phyloP scores from a whole-genome alignment of 768 basidiomycete genomes.

The Russula lepida region DNA sequence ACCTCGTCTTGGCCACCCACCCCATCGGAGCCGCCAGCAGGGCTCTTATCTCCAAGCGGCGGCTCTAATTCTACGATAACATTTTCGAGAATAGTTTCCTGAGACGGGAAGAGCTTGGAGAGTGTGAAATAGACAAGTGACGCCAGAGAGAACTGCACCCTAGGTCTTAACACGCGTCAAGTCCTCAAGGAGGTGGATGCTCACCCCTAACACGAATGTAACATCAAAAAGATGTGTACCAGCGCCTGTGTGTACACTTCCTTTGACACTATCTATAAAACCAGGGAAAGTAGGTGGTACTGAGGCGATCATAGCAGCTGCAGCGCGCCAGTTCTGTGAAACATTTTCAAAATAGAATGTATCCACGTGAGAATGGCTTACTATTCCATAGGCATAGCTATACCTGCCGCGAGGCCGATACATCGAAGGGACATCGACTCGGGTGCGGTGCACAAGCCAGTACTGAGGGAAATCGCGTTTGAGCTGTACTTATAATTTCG shows the following conservation, averaged over 20 bases:
- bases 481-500: neutral
- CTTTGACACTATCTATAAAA: slow-evolving; percentile 64
- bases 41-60: neutral
- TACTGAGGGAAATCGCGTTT: slow-evolving; percentile 36
- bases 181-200: neutral
- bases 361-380: slow-evolving; percentile 25
- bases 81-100: slow-evolving; percentile 18
- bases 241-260: slow-evolving; percentile 49
- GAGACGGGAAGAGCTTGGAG: slow-evolving; percentile 15
- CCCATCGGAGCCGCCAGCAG: neutral
- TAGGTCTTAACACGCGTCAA: neutral
- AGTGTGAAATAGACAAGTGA: slow-evolving; percentile 14
- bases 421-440: slow-evolving; percentile 76
- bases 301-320: slow-evolving; percentile 55
- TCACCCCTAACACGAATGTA: slow-evolving; percentile 68
- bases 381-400: slow-evolving; percentile 63
- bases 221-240: slow-evolving; percentile 54
- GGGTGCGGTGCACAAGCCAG: slow-evolving; percentile 65
- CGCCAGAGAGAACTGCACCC: slow-evolving; percentile 14
- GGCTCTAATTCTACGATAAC: slow-evolving; percentile 7
- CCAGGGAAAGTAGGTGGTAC: slow-evolving; percentile 74
- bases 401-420: slow-evolving; percentile 76
- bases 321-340: slow-evolving; percentile 75
- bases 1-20: neutral
- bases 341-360: neutral